Evolutionary conservation across 1,284 basidiomycete genomes (phyloP), one percentile per base, ranked within the genome.

Genomic region (Fistulina hepatica): DNA sequence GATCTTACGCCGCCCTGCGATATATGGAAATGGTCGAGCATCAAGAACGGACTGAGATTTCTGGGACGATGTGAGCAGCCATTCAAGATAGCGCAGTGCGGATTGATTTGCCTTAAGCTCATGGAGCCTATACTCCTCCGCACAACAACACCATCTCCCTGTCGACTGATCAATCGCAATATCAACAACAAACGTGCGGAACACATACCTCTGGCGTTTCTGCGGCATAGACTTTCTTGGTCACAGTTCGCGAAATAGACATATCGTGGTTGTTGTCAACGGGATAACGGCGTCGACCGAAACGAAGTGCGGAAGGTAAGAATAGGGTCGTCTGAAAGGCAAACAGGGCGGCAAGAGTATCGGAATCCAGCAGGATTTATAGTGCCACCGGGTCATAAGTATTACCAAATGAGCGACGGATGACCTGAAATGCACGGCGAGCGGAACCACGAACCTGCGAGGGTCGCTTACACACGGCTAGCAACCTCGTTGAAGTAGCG

Each of bases 1-100:
- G 19, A 55, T n/a, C 71, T 47, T 45, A 79, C 77, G 12, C 77
- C 76, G 37, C 76, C 77, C 50, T 71, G 55, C 1, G 63, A 61
- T 38, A 80, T 67, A 52, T 77, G 70, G 50, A 85, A 84, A 49
- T 84, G 79, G 53, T 88, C 84, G 5, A 88, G 62, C 83, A 95
- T 84, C 39, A 97, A 66, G 66, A 97, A 97, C 0, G 92, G 93
- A 0, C 81, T 81, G 33, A 95, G 63, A 55, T 92, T 95, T 39
- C 38, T 37, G 34, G 13, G 19, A 20, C 11, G 28, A 12, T 26
- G 9, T 33, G 23, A 15, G 17, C 32, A 24, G 12, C 26, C 17
- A 13, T 16, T 7, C 25, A 21, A 17, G 1, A 33, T 15, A 11
- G 2, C 13, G 15, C 5, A 7, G 13, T 9, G 25, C 19, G 4